These are phyloP conservation scores for Pseudopyricularia javanii DNA, from an alignment of 2,329 filamentous ascomycete genomes.

Conservation along the genomic window DNA sequence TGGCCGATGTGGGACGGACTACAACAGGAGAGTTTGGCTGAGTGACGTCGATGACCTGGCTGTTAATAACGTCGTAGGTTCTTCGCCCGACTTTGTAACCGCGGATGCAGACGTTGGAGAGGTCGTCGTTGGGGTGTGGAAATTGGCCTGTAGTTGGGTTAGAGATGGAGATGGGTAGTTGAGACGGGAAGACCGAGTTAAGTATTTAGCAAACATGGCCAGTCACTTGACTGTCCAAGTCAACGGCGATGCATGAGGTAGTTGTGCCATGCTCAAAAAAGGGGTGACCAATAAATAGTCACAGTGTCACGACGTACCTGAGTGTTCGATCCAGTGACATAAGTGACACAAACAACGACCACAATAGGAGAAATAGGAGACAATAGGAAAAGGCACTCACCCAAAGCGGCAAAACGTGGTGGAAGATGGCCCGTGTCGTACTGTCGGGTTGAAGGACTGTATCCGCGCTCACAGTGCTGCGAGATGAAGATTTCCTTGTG, in stretches of 20 bases:
- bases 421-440: conserved; percentile 8
- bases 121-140: conserved; percentile 4
- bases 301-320: neutral
- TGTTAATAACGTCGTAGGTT: conserved; percentile 5
- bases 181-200: neutral
- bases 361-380: neutral
- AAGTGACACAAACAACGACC: no score
- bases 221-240: neutral
- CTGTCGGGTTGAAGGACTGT: conserved; percentile 1
- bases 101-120: conserved; percentile 2
- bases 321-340: no score
- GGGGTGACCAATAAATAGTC: neutral
- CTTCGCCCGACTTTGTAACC: conserved; percentile 4
- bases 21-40: neutral
- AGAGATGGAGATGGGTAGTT: conserved; percentile 1
- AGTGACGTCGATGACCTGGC: conserved; percentile 2
- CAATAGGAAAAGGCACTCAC: neutral
- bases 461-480: conserved; percentile 5
- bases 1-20: neutral
- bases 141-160: neutral
- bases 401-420: conserved; percentile 4
- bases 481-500: conserved; percentile 30
- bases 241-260: neutral
- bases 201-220: neutral
- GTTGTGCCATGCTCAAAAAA: neutral